Percentiles rank a stretch among this genome's conserved stretches.
These are phyloP conservation scores for Paraconiothyrium brasiliense DNA, from an alignment of 2,329 filamentous ascomycete genomes.

Conservation along the genomic window DNA sequence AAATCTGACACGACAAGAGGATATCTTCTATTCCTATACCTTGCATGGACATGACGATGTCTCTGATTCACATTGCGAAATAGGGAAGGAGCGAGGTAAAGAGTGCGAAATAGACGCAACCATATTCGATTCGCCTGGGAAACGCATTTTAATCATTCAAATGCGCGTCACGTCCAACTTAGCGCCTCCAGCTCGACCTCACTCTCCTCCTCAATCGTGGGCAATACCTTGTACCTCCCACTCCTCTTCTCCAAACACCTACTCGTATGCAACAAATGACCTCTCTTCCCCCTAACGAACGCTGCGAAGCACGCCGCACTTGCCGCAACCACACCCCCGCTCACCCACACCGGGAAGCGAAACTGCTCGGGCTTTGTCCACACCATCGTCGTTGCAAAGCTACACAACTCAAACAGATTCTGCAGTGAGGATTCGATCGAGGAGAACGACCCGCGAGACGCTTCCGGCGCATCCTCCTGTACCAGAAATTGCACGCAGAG, in stretches of 20 bases:
- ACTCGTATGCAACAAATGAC: conserved; percentile 66
- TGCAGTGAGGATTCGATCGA: conserved; percentile 73
- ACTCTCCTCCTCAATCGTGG: conserved; percentile 27
- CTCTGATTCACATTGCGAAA: too few relatives aligned
- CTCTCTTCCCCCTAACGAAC: conserved; percentile 67
- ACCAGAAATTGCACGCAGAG: conserved; percentile 57
- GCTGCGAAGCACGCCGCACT: conserved; percentile 63
- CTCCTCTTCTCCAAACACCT: conserved; percentile 33
- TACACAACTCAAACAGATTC: conserved; percentile 74
- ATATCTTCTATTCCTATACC: too few relatives aligned
- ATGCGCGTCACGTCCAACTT: background rate
- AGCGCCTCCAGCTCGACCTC: conserved; percentile 12
- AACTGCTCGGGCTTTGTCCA: conserved; percentile 72
- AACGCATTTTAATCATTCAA: too few relatives aligned
- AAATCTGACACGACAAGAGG: too few relatives aligned
- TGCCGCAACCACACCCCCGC: conserved; percentile 60
- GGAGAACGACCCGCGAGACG: conserved; percentile 71
- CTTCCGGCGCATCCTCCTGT: conserved; percentile 54
- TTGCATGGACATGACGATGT: too few relatives aligned
- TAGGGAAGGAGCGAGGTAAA: background rate
- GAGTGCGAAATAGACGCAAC: too few relatives aligned
- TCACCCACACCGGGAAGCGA: conserved; percentile 68
- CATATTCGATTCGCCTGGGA: too few relatives aligned
- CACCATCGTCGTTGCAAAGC: conserved; percentile 71
- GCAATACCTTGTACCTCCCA: conserved; percentile 25